Base-by-base conservation (phyloP, 495 filamentous ascomycete genomes). In the Penicillium robsamsonii region DNA sequence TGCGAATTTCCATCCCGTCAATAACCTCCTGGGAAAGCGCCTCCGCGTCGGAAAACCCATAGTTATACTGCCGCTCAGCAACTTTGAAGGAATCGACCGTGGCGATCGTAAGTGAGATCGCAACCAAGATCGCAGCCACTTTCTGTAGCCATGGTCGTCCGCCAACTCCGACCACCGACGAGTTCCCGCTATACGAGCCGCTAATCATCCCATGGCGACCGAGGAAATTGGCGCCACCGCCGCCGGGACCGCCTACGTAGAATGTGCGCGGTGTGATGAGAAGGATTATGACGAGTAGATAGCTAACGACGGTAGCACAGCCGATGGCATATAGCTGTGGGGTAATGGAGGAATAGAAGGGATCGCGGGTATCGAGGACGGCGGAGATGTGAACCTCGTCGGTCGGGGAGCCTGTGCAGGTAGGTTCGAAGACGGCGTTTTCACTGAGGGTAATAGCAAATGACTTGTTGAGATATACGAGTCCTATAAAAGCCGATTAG, bases 71-170 rank as follows among this genome's bases (percentile, higher is more conserved):
- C 27, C 74, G 49, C 61, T 91, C 82, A 4, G 95, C 92, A 10
- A 89, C 89, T 58, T 75, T 75, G 65, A 97, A 96, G 0, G 92
- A 96, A 68, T 96, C 90, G 35, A 84, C 87, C 35, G 92, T 92
- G 18, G 94, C 94, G 53, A 97, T 92, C 0, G 92, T 96, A 57
- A 98, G 74, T 7, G 93, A 96, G 15, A 97, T 83, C 31, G 91
- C 94, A 3, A 97, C 93, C 5, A 88, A 85, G 40, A 96, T 74
- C 17, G 95, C 91, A 12, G 94, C 94, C 13, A 96, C 84, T 71
- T 97, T 97, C 69, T 98, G 94, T 51, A 98, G 73, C 93, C 91
- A 97, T 29, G 94, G 95, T 35, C 94, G 84, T 15, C 90, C 90
- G 17, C 92, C 92, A n/a, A 97, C 88, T 35, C 87, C 89, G 40